Conservation (phyloP, 2,329 filamentous ascomycete genomes). For the Penicillium sp. region DNA sequence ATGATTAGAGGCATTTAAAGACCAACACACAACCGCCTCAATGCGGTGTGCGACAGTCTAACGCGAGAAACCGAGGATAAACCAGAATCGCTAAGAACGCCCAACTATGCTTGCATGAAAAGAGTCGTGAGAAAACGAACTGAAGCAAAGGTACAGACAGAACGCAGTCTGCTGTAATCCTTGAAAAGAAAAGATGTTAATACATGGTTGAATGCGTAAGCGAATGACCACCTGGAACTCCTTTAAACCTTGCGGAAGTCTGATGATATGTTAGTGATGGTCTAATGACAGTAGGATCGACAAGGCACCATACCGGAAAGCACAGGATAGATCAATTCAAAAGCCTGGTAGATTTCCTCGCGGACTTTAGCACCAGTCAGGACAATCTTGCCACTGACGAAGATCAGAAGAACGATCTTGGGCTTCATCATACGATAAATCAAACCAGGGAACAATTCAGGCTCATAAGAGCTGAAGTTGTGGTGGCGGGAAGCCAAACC, state of each 20-base stretch:
- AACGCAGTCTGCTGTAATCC: slow-evolving; percentile 12
- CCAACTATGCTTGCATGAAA: slow-evolving; percentile 43
- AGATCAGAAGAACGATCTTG: slow-evolving; percentile 96
- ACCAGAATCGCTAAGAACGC: slow-evolving; percentile 44
- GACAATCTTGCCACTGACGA: slow-evolving; percentile 97
- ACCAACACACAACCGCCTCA: slow-evolving; percentile 44
- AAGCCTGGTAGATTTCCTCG: slow-evolving; percentile 96
- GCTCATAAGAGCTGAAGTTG: slow-evolving; percentile 99
- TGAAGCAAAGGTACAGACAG: slow-evolving; percentile 4
- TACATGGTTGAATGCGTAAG: slow-evolving; percentile 26
- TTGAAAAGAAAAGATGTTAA: slow-evolving; percentile 27
- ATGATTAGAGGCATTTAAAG: slow-evolving; percentile 39
- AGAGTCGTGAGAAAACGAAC: slow-evolving; percentile 31
- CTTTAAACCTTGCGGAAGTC: slow-evolving; percentile 61
- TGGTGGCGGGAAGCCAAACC: slow-evolving; percentile 95
- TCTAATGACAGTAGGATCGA: neutral
- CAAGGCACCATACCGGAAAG: slow-evolving; percentile 64
- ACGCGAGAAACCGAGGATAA: slow-evolving; percentile 27
- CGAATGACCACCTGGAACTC: slow-evolving; percentile 15
- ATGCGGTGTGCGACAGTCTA: slow-evolving; percentile 43
- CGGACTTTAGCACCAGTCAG: slow-evolving; percentile 95
- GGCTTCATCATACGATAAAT: slow-evolving; percentile 99
- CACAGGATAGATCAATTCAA: slow-evolving; percentile 96
- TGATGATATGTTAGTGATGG: slow-evolving; percentile 33
- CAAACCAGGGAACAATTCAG: slow-evolving; percentile 95